Evolutionary conservation across 352 stramenopile species (phyloP), one percentile per base, ranked within the genome.

Genomic region (Phytopythium montanum): DNA sequence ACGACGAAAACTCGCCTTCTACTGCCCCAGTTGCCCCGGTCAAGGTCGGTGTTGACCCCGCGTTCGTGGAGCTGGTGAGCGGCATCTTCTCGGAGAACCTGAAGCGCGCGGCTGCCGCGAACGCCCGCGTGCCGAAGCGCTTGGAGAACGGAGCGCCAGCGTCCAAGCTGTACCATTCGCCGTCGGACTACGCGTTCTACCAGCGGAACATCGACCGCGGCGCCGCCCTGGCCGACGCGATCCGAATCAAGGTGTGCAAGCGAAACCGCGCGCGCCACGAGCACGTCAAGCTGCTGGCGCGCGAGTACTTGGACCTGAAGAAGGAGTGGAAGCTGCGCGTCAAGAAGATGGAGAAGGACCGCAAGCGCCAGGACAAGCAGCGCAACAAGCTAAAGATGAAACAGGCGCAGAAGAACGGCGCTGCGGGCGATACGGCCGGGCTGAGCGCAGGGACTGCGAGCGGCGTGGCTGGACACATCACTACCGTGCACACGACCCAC

Each of bases 301-400:
- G 79, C 19, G 87, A 95, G 26, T 95, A 92, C 42, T 62, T 94
- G 7, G 79, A 93, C 16, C 56, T 94, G 42, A 91, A 94, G 46
- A 90, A 88, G 55, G 59, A 71, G 19, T 95, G 87, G 87, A 91
- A 92, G 56, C 42, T 77, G n/a, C 81, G 83, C 25, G 83, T 95
- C 31, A 95, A 94, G 61, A 89, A 79, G 56, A 75, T 95, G 52
- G 87, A 95, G 59, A 95, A 95, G 58, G 87, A 92, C 54, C 78
- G 85, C 16, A 95, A 95, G 54, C 81, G 83, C 2, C 82, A 92
- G 65, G 85, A 93, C 46, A 95, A 95, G 53, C 49, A 88, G 26
- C 76, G 85, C 6, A 72, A 63, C 36, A 95, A 95, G 56, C 80
- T 82, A 56, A 81, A 93, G 38, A 62, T 76, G n/a, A 85, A 75